A percentile compares a stretch with the other conserved stretches of the same genome.
Evolutionary conservation across 2,329 filamentous ascomycete species (phyloP).

Genomic region (Boeremia exigua): DNA sequence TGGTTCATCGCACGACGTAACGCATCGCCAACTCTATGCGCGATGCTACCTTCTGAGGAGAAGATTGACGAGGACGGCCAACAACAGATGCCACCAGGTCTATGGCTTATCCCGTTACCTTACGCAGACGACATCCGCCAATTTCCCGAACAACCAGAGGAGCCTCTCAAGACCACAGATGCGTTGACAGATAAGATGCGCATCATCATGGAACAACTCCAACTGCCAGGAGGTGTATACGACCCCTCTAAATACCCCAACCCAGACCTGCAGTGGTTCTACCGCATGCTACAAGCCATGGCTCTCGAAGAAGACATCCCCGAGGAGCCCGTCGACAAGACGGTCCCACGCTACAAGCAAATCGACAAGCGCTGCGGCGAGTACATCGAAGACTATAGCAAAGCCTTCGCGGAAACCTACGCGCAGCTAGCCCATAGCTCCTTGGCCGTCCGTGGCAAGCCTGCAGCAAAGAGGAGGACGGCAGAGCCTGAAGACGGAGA

Average conservation of each 20-base stretch:
- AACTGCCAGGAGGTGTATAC: slow-evolving; percentile 84
- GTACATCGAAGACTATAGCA: slow-evolving; percentile 79
- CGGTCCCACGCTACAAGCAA: slow-evolving; percentile 80
- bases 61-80: slow-evolving; percentile 67
- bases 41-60: slow-evolving; percentile 77
- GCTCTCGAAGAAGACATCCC: slow-evolving; percentile 92
- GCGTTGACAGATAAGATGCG: slow-evolving; percentile 82
- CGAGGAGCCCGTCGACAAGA: slow-evolving; percentile 75
- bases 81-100: slow-evolving; percentile 76
- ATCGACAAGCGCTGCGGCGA: slow-evolving; percentile 85
- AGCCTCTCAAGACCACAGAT: slow-evolving; percentile 59
- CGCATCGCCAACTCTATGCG: slow-evolving; percentile 78
- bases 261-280: slow-evolving; percentile 94
- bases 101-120: slow-evolving; percentile 89
- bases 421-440: slow-evolving; percentile 48
- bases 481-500: slow-evolving; percentile 29
- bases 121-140: slow-evolving; percentile 88
- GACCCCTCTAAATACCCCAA: slow-evolving; percentile 90
- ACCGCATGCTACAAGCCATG: slow-evolving; percentile 87
- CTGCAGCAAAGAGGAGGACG: slow-evolving; percentile 52
- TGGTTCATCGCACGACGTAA: slow-evolving; percentile 90
- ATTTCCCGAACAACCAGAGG: slow-evolving; percentile 67
- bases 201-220: slow-evolving; percentile 79
- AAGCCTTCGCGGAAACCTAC: slow-evolving; percentile 67
- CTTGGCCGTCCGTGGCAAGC: slow-evolving; percentile 52